Evolutionary conservation across 2,329 filamentous ascomycete species (phyloP).

Genomic region (Stromatinia cepivora): DNA sequence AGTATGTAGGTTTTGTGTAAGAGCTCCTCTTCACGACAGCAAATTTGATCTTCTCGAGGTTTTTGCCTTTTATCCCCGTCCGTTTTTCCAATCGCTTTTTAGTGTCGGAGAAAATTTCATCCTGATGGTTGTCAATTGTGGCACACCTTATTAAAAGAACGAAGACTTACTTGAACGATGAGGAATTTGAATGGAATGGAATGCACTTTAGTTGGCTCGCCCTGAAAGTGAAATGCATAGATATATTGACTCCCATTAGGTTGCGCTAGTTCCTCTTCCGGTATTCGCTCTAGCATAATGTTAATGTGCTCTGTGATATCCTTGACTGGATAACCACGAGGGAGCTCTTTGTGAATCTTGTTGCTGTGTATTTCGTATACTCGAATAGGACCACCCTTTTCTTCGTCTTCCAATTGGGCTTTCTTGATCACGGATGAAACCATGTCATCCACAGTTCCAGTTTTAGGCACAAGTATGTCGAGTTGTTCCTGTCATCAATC

Average conservation of each 20-base stretch:
- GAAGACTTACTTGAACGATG: constrained; percentile 67
- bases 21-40: constrained; percentile 69
- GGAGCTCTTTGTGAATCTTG: constrained; percentile 80
- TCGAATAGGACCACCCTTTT: constrained; percentile 66
- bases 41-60: constrained; percentile 98
- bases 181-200: constrained; percentile 91
- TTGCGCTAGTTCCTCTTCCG: constrained; percentile 66
- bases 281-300: constrained; percentile 78
- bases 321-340: constrained; percentile 69
- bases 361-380: constrained; percentile 81
- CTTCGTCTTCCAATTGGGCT: constrained; percentile 73
- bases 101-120: constrained; percentile 84
- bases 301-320: constrained; percentile 83
- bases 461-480: constrained; percentile 86
- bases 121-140: constrained; percentile 49
- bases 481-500: constrained; percentile 61
- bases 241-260: constrained; percentile 58
- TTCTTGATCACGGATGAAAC: constrained; percentile 77
- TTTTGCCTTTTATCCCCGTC: constrained; percentile 95
- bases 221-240: constrained; percentile 88
- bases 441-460: constrained; percentile 76
- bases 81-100: constrained; percentile 92
- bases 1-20: constrained; percentile 77
- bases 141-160: background rate
- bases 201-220: constrained; percentile 79